Evolutionary conservation across 1,284 basidiomycete genomes (phyloP), one percentile per base, ranked within the genome.

Genomic region (Phaffia rhodozyma): DNA sequence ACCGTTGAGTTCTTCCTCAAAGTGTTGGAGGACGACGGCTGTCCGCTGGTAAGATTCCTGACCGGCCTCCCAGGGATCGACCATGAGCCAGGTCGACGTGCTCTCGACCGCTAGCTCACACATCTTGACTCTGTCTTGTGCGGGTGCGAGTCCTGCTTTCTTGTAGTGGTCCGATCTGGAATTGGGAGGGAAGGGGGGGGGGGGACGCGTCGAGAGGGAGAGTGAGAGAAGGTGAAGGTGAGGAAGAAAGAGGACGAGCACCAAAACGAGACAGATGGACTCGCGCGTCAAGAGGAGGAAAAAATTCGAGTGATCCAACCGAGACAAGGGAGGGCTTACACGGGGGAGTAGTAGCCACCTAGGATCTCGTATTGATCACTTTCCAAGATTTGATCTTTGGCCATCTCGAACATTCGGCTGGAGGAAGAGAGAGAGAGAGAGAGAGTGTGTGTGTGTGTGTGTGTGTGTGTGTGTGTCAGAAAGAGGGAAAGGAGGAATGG

Each of bases 321-420:
- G n/a, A n/a, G n/a, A n/a, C n/a, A n/a, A n/a, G n/a, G n/a, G n/a
- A n/a, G n/a, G n/a, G 69, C 73, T 66, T 60, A 75, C 75, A 97
- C 92, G 48, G 92, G 92, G 72, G 89, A 92, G 72, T 96, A 85
- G 78, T 96, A 96, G 1, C 90, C 91, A 27, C 89, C 92, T 70
- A 96, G 82, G 70, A 97, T 86, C 78, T 96, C 92, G 72, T 89
- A 94, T 69, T 91, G 84, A 67, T 90, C 91, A 71, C 89, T 89
- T 73, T 96, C 92, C 61, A 91, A 83, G 65, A 91, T 84, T 72
- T 91, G 92, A 78, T 97, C 92, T 77, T 87, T 89, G 64, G 92
- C 92, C 92, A 97, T 96, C 75, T 96, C 92, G 76, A 96, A 97
- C 89, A 97, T 96, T 65, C 92, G 87, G 49, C 90, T 84, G 72